Base-by-base conservation (phyloP, 495 filamentous ascomycete genomes). In the Pyronema omphalodes region DNA sequence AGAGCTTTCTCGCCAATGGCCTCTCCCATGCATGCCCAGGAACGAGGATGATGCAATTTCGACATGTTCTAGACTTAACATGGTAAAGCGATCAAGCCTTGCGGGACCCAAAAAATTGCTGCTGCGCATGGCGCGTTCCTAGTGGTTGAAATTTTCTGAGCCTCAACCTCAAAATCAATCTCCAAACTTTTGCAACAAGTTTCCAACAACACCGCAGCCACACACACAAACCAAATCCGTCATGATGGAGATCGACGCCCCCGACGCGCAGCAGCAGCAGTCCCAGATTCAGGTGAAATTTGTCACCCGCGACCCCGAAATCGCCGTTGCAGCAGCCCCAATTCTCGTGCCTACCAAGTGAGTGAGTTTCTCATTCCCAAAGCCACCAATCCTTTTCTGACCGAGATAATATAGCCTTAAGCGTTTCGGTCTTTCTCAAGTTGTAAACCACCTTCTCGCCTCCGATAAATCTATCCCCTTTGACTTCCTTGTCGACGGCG, bases 401-500 rank as follows among this genome's bases (percentile, higher is more conserved):
- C 86, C 87, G 81, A 19, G 11, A 14, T 48, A 11, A 14, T 48
- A 11, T 37, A 54, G 52, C 51, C 74, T 95, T 55, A 81, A 84
- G 60, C 79, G 91, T 67, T 91, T 93, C 76, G 85, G 81, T 52
- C 79, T 98, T 15, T 95, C 89, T 0, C 83, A 84, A 34, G 77
- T 98, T 57, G 83, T 96, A 56, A 98, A 98, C 70, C 88, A 84
- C 58, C 82, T 96, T 61, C 78, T 95, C 54, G 71, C 81, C 55
- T 84, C 79, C 35, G 71, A 80, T 41, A 75, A 80, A 43, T 83
- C 89, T 11, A 77, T 94, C 37, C 91, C 91, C 29, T 86, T 98
- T 70, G 93, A 98, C 67, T 95, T 98, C 73, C 75, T 98, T 56
- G 78, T 93, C 68, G 86, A 88, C 61, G 91, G 93, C 60, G 78